These are phyloP conservation scores for Microcera coccophila DNA, from an alignment of 2,329 filamentous ascomycete species.

Conservation along the genomic window DNA sequence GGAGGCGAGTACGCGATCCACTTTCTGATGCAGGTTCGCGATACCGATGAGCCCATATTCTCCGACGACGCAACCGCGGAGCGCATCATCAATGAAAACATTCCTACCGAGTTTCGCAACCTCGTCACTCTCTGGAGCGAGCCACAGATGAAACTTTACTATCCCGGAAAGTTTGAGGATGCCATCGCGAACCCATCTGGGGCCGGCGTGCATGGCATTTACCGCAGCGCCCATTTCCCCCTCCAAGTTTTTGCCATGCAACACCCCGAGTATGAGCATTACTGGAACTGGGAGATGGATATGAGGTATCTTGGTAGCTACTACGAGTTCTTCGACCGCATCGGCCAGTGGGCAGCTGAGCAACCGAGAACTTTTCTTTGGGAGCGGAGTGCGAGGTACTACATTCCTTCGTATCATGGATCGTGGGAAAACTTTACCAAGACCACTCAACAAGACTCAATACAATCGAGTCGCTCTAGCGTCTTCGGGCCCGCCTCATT, in stretches of 20 bases:
- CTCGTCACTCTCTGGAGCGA: constrained; percentile 84
- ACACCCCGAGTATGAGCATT: constrained; percentile 62
- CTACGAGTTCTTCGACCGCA: constrained; percentile 69
- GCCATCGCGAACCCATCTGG: constrained; percentile 57
- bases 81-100: constrained; percentile 61
- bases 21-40: constrained; percentile 80
- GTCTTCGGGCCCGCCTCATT: constrained; percentile 66
- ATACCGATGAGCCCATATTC: constrained; percentile 76
- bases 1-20: constrained; percentile 80
- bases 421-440: constrained; percentile 68
- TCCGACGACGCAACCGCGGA: constrained; percentile 71
- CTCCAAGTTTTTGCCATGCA: constrained; percentile 61
- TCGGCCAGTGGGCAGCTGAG: constrained; percentile 61
- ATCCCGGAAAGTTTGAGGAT: constrained; percentile 66
- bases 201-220: constrained; percentile 63
- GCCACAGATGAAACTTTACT: constrained; percentile 75
- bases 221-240: constrained; percentile 60
- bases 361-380: constrained; percentile 71
- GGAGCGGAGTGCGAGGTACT: constrained; percentile 75
- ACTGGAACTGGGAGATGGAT: constrained; percentile 71
- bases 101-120: constrained; percentile 71
- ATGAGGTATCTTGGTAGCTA: constrained; percentile 62
- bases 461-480: constrained; percentile 46
- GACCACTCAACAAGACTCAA: constrained; percentile 59
- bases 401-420: constrained; percentile 67